These are phyloP conservation scores for Mortierella sp. DNA, from an alignment of 371 early-diverging fungal species.

Conservation along the genomic window DNA sequence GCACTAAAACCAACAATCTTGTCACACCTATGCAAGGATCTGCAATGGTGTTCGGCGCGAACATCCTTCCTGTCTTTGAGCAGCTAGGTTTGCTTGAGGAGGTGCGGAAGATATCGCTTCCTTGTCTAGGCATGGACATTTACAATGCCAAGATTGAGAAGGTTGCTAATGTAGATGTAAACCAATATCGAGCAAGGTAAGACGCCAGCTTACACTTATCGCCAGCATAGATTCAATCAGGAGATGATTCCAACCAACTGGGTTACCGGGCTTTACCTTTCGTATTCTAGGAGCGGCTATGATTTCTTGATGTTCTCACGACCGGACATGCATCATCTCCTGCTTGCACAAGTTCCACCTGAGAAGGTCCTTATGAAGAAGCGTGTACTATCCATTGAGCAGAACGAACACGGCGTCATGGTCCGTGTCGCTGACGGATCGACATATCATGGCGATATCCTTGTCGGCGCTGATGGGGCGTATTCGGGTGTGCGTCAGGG, in stretches of 20 bases:
- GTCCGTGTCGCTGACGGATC: conserved; percentile 20
- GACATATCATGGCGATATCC: conserved; percentile 24
- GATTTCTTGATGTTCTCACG: conserved; percentile 29
- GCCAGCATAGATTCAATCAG: background rate
- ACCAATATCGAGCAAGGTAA: conserved; percentile 4
- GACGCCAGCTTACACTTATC: background rate
- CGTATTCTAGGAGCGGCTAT: conserved; percentile 21
- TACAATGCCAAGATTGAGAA: conserved; percentile 4
- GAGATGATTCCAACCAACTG: background rate
- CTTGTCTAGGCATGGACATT: conserved; percentile 17
- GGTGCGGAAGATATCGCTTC: conserved; percentile 15
- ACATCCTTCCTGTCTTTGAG: conserved; percentile 35
- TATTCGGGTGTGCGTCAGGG: conserved; percentile 23
- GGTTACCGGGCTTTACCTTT: background rate
- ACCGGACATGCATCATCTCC: conserved; percentile 23
- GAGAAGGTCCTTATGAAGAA: conserved; percentile 28
- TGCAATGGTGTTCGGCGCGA: conserved; percentile 29
- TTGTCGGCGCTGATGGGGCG: conserved; percentile 34
- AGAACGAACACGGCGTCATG: conserved; percentile 19
- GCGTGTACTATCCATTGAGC: conserved; percentile 19
- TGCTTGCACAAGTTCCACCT: conserved; percentile 17
- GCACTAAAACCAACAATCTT: background rate
- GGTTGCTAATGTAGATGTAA: conserved; percentile 3
- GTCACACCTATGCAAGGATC: conserved; percentile 6
- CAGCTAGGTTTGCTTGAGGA: conserved; percentile 29